Evolutionary conservation across 768 basidiomycete species (phyloP).

Genomic region (Leucocoprinus birnbaumii): DNA sequence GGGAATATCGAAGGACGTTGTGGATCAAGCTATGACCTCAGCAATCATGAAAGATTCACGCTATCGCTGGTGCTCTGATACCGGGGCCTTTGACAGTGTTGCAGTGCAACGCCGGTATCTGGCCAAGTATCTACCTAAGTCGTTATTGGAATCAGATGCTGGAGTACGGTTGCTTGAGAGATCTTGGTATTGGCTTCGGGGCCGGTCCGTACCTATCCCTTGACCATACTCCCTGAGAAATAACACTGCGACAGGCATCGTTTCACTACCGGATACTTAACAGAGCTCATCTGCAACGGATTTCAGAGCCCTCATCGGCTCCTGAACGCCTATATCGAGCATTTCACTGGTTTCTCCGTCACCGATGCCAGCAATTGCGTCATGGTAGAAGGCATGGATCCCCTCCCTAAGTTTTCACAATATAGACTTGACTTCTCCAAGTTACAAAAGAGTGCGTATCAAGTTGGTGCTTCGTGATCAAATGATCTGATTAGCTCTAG

Average conservation of each 20-base stretch:
- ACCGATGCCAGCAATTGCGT: conserved; percentile 33
- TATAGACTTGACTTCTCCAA: conserved; percentile 40
- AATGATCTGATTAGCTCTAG: conserved; percentile 17
- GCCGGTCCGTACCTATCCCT: conserved; percentile 30
- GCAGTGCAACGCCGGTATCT: conserved; percentile 33
- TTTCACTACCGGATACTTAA: conserved; percentile 41
- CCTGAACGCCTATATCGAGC: conserved; percentile 37
- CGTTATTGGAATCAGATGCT: conserved; percentile 22
- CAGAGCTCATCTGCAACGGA: conserved; percentile 35
- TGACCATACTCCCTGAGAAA: background rate
- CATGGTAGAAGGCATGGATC: conserved; percentile 23
- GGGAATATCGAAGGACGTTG: conserved; percentile 41
- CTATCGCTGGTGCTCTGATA: conserved; percentile 44
- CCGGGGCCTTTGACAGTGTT: conserved; percentile 36
- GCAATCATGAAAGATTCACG: conserved; percentile 44
- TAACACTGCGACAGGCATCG: conserved; percentile 30
- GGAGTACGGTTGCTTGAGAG: conserved; percentile 34
- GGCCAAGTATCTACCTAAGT: conserved; percentile 31
- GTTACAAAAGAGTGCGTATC: conserved; percentile 34
- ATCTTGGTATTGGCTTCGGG: conserved; percentile 43
- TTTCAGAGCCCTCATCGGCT: conserved; percentile 37
- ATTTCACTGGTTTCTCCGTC: conserved; percentile 35
- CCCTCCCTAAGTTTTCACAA: conserved; percentile 30
- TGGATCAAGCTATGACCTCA: conserved; percentile 42
- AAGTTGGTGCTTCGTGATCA: background rate